Conservation (phyloP, 257 asterid genomes). For the Lycium ferocissimum region DNA sequence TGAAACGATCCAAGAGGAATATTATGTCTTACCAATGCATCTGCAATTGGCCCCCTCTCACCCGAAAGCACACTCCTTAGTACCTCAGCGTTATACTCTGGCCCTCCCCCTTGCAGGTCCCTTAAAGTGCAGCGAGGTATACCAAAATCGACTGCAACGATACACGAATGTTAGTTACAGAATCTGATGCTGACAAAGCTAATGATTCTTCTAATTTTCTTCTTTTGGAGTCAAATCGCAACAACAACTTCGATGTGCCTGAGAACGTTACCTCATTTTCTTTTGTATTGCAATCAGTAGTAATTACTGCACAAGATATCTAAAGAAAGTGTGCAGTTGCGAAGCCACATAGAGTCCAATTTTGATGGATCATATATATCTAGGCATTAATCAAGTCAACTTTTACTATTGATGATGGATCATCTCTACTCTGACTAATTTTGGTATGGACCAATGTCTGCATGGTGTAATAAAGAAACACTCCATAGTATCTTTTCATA, state of each 20-base stretch:
- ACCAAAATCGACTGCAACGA: slow-evolving; percentile 63
- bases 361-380: neutral
- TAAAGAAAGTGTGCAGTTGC: neutral
- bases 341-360: neutral
- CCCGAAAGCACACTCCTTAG: slow-evolving; percentile 63
- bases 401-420: neutral
- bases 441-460: neutral
- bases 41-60: slow-evolving; percentile 64
- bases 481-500: neutral
- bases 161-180: neutral
- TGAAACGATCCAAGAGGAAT: slow-evolving; percentile 11
- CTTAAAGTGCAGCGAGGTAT: slow-evolving; percentile 77
- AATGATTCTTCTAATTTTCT: neutral
- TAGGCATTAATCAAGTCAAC: neutral
- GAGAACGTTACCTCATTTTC: neutral
- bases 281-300: neutral
- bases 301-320: neutral
- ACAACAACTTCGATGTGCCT: neutral
- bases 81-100: slow-evolving; percentile 61
- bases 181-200: slow-evolving; percentile 12
- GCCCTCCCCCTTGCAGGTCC: slow-evolving; percentile 68
- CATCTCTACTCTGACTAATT: neutral
- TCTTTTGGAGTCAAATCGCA: slow-evolving; percentile 2
- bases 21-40: slow-evolving; percentile 59
- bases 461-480: neutral